Conservation (phyloP, 163 green algal species). For the Prototheca cutis region DNA sequence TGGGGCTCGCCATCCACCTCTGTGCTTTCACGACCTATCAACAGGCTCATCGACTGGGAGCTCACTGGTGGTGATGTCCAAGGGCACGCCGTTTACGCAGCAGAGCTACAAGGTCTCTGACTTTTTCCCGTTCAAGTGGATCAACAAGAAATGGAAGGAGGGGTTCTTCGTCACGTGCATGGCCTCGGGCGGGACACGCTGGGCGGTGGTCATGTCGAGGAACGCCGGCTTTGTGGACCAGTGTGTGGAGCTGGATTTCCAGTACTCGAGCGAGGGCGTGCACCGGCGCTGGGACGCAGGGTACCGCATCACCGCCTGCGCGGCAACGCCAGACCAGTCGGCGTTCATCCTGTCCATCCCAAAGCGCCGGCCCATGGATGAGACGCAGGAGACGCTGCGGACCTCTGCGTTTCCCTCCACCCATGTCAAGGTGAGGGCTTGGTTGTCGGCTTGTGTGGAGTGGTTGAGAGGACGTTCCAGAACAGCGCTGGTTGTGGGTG, state of each 20-base stretch:
- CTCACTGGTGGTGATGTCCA: slow-evolving; percentile 94
- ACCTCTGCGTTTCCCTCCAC: slow-evolving; percentile 91
- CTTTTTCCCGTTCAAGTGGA: slow-evolving; percentile 99
- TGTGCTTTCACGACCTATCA: too few relatives aligned
- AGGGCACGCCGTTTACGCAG: slow-evolving; percentile 95
- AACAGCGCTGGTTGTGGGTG: too few relatives aligned
- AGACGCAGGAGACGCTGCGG: slow-evolving; percentile 98
- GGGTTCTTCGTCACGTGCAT: slow-evolving; percentile 98
- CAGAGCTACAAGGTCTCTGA: slow-evolving; percentile 98
- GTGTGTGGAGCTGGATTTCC: slow-evolving; percentile 99
- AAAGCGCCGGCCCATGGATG: slow-evolving; percentile 73
- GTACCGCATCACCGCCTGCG: slow-evolving; percentile 91
- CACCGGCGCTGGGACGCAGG: slow-evolving; percentile 85
- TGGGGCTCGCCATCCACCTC: too few relatives aligned
- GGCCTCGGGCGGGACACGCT: slow-evolving; percentile 80
- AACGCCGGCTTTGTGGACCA: slow-evolving; percentile 92
- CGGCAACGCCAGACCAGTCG: slow-evolving; percentile 92
- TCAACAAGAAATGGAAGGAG: slow-evolving; percentile 99
- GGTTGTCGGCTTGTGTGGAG: too few relatives aligned
- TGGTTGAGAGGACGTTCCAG: too few relatives aligned
- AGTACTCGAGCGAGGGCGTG: slow-evolving; percentile 98
- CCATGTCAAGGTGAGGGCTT: slow-evolving; percentile 84
- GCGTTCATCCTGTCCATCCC: slow-evolving; percentile 92
- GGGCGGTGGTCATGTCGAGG: slow-evolving; percentile 97
- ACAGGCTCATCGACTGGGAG: slow-evolving; percentile 55